These are phyloP conservation scores for Yarrowia osloensis DNA, from an alignment of 805 yeast genomes.

Conservation along the genomic window DNA sequence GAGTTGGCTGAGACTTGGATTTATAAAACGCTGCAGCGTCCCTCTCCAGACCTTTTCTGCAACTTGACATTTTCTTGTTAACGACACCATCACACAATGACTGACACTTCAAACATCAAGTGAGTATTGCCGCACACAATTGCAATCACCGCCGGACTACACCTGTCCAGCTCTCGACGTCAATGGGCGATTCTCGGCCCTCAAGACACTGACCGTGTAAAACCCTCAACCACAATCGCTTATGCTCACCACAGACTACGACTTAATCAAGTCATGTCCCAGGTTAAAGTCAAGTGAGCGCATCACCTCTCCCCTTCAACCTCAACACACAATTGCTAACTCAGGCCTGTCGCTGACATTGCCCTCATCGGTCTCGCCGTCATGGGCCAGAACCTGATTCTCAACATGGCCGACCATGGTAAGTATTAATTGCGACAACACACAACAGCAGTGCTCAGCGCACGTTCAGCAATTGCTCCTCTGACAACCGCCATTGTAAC, in stretches of 20 bases:
- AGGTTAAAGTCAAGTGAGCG: slow-evolving; percentile 17
- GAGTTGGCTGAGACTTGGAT: slow-evolving; percentile 17
- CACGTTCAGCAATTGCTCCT: background rate
- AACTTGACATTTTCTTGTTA: slow-evolving; percentile 26
- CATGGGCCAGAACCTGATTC: slow-evolving; percentile 94
- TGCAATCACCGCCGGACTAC: background rate
- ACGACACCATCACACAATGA: slow-evolving; percentile 26
- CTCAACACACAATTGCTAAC: slow-evolving; percentile 3
- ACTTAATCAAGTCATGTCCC: slow-evolving; percentile 24
- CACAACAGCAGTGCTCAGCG: background rate
- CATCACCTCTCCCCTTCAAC: background rate
- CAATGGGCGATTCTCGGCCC: background rate
- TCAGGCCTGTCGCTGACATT: slow-evolving; percentile 67
- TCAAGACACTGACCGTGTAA: background rate
- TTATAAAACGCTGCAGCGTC: slow-evolving; percentile 26
- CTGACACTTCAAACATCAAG: slow-evolving; percentile 30
- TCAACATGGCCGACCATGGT: slow-evolving; percentile 98
- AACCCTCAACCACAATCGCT: background rate
- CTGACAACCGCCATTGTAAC: background rate
- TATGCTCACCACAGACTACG: slow-evolving; percentile 26
- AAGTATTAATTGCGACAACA: background rate
- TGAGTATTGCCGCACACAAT: slow-evolving; percentile 23
- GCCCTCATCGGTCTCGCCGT: slow-evolving; percentile 99
- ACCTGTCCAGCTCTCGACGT: background rate
- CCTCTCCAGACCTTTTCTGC: slow-evolving; percentile 11